A percentile compares a stretch with the other conserved stretches of the same genome.
phyloP scores from a whole-genome alignment of 306 rosid genomes.

The Boehmeria nivea region DNA sequence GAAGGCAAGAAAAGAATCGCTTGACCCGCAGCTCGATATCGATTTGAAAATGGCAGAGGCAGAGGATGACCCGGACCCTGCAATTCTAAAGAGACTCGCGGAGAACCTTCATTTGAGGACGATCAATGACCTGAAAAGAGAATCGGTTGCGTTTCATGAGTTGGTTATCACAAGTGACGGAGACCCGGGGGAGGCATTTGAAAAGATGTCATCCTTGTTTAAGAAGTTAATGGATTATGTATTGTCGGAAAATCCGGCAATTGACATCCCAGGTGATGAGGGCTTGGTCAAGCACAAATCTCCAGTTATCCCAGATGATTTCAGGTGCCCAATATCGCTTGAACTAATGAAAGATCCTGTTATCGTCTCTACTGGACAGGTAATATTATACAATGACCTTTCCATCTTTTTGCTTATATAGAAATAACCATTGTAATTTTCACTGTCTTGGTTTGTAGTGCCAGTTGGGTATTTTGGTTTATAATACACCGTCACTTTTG shows the following conservation, averaged over 20 bases:
- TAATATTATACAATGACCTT: conserved; percentile 26
- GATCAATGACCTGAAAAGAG: conserved; percentile 68
- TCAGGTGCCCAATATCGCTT: conserved; percentile 93
- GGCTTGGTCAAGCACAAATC: conserved; percentile 66
- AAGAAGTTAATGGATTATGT: conserved; percentile 64
- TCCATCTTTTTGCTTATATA: not conserved
- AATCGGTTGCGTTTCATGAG: conserved; percentile 73
- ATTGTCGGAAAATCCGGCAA: conserved; percentile 49
- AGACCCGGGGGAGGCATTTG: conserved; percentile 47
- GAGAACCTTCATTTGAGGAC: conserved; percentile 75
- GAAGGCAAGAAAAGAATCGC: conserved; percentile 45
- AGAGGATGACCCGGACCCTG: conserved; percentile 69
- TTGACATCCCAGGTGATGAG: conserved; percentile 38
- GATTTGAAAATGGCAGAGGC: conserved; percentile 52
- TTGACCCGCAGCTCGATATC: conserved; percentile 59
- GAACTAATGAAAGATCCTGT: conserved; percentile 97
- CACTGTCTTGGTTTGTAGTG: conserved; percentile 11
- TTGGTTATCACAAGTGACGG: conserved; percentile 48
- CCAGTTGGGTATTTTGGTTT: too few species aligned
- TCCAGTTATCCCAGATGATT: conserved; percentile 96
- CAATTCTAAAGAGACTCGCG: conserved; percentile 62
- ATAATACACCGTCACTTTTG: too few species aligned
- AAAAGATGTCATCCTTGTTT: conserved; percentile 54
- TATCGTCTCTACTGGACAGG: conserved; percentile 97
- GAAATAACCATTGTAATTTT: not conserved